Evolutionary conservation across 2,329 filamentous ascomycete species (phyloP).

Genomic region (Colletotrichum sp.): DNA sequence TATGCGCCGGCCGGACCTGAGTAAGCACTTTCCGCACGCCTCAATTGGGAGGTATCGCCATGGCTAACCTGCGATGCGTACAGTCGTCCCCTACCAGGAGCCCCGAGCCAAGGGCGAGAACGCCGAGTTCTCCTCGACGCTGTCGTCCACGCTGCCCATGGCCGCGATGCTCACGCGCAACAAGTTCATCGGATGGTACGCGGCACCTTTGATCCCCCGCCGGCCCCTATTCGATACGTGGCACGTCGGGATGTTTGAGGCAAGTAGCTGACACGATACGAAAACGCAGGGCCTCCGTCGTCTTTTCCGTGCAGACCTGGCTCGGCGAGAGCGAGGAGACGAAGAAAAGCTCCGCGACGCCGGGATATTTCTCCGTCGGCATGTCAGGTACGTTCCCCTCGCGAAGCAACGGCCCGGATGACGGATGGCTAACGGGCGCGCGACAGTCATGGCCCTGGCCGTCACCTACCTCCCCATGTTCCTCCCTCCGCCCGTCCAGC

Average conservation of each 20-base stretch:
- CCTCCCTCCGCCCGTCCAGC: slow-evolving; percentile 42
- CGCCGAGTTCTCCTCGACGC: slow-evolving; percentile 74
- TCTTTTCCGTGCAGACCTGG: slow-evolving; percentile 79
- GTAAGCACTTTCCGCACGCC: slow-evolving; percentile 51
- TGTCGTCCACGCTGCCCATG: slow-evolving; percentile 87
- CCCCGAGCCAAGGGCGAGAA: slow-evolving; percentile 68
- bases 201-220: no score
- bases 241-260: not conserved
- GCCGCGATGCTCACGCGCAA: slow-evolving; percentile 94
- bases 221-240: not conserved
- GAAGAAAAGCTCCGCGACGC: slow-evolving; percentile 69
- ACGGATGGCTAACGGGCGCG: not conserved
- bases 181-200: slow-evolving; percentile 74
- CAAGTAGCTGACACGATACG: not conserved
- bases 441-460: slow-evolving; percentile 63
- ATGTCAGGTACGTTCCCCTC: slow-evolving; percentile 72
- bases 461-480: slow-evolving; percentile 59
- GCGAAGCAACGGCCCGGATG: not conserved
- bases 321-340: slow-evolving; percentile 75
- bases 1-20: slow-evolving; percentile 76
- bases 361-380: slow-evolving; percentile 73
- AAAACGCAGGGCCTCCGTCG: slow-evolving; percentile 68
- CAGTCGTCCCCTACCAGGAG: slow-evolving; percentile 89
- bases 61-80: not conserved
- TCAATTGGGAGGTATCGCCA: not conserved